phyloP scores from a whole-genome alignment of 257 asterid species.

The Coffea canephora region DNA sequence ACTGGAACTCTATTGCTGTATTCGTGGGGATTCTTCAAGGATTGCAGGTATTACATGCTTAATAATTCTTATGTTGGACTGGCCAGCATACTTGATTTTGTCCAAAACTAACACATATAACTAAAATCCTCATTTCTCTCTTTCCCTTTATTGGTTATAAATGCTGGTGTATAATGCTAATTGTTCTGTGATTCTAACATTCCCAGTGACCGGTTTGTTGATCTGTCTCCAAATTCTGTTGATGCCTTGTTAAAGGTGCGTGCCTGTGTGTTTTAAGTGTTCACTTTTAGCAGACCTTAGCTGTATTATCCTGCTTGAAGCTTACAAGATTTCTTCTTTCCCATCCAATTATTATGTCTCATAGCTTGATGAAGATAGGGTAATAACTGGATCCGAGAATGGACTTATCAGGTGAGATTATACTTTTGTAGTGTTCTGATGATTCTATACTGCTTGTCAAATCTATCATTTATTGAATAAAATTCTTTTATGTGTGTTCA shows the following conservation, averaged over 20 bases:
- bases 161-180: slow-evolving; percentile 7
- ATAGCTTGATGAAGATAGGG: slow-evolving; percentile 91
- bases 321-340: slow-evolving; percentile 12
- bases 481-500: slow-evolving; percentile 28
- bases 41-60: slow-evolving; percentile 62
- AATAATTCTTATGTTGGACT: neutral
- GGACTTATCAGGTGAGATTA: slow-evolving; percentile 70
- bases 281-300: neutral
- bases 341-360: slow-evolving; percentile 15
- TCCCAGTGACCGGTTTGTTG: slow-evolving; percentile 84
- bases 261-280: neutral
- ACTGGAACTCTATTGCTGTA: slow-evolving; percentile 70
- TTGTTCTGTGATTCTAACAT: slow-evolving; percentile 16
- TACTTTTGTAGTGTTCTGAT: neutral
- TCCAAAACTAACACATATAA: neutral
- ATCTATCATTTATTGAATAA: slow-evolving; percentile 8
- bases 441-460: slow-evolving; percentile 5
- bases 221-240: slow-evolving; percentile 76
- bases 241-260: slow-evolving; percentile 83
- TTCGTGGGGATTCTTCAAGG: slow-evolving; percentile 98
- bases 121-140: neutral
- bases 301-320: slow-evolving; percentile 7
- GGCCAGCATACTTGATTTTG: neutral
- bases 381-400: slow-evolving; percentile 80
- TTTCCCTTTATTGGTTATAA: neutral